A percentile compares a stretch with the other conserved stretches of the same genome.
Evolutionary conservation across 306 rosid genomes (phyloP).

Genomic region (Neltuma alba): DNA sequence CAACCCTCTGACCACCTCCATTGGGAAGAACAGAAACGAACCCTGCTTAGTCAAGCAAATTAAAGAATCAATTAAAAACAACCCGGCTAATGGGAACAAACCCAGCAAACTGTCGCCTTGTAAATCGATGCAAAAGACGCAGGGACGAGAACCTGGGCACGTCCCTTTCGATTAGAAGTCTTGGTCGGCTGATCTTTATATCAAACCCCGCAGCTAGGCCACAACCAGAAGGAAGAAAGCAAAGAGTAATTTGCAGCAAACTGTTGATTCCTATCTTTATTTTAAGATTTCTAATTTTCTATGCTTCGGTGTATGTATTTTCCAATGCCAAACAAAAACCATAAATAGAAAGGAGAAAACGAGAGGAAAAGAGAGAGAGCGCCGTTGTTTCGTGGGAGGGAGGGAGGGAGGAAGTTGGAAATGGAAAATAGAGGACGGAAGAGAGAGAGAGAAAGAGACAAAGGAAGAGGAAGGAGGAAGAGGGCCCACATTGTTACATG

Average conservation of each 20-base stretch:
- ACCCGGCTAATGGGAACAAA: not conserved
- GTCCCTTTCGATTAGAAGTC: conserved; percentile 17
- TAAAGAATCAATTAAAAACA: conserved; percentile 30
- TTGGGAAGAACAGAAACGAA: conserved; percentile 37
- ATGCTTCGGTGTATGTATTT: conserved; percentile 3
- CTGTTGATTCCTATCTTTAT: conserved; percentile 18
- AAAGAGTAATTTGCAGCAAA: not conserved
- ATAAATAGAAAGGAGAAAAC: conserved; percentile 11
- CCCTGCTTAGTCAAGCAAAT: conserved; percentile 28
- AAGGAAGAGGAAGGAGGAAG: conserved; percentile 14
- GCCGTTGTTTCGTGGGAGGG: conserved; percentile 71
- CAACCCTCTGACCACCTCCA: conserved; percentile 41
- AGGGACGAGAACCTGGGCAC: conserved; percentile 32
- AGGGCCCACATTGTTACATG: conserved; percentile 77
- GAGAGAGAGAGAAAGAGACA: conserved; percentile 21
- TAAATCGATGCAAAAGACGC: conserved; percentile 35
- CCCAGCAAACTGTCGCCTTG: conserved; percentile 38
- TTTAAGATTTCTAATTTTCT: not conserved
- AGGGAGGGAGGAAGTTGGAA: conserved; percentile 39
- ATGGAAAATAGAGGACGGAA: conserved; percentile 27
- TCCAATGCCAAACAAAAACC: conserved; percentile 42
- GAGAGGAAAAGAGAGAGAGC: conserved; percentile 31
- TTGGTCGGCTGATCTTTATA: conserved; percentile 1
- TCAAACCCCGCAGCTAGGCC: not conserved
- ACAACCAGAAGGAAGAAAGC: conserved; percentile 9